Conservation (phyloP, 75 land plant genomes). For the Chamaecyparis obtusa region DNA sequence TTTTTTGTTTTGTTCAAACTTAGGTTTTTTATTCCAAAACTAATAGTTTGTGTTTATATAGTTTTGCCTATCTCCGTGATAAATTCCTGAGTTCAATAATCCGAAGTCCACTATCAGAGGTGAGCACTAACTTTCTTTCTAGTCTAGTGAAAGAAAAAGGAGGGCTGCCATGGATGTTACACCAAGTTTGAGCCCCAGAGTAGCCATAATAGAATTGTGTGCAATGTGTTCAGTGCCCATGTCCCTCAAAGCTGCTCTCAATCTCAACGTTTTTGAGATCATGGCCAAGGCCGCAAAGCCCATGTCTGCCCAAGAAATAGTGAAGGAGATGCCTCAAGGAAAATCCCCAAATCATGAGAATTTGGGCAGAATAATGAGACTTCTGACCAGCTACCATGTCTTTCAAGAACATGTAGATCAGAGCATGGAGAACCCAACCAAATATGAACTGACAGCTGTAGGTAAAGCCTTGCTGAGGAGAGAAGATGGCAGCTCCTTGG, state of each 20-base stretch:
- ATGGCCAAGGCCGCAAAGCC: not conserved
- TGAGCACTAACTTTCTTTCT: too few relatives aligned
- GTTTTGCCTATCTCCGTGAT: too few relatives aligned
- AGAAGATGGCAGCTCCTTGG: not conserved
- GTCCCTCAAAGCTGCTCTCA: constrained; percentile 1
- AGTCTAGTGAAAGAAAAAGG: too few relatives aligned
- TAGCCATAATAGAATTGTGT: not conserved
- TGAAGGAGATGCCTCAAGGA: not conserved
- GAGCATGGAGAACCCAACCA: not conserved
- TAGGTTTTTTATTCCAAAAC: too few relatives aligned
- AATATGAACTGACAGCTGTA: not conserved
- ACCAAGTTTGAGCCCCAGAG: not conserved
- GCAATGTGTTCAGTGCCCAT: constrained; percentile 8
- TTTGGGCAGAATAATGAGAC: not conserved
- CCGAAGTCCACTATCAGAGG: too few relatives aligned
- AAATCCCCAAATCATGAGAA: not conserved
- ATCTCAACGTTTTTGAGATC: not conserved
- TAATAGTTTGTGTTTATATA: too few relatives aligned
- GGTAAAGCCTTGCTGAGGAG: not conserved
- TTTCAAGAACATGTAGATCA: not conserved
- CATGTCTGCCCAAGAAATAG: not conserved
- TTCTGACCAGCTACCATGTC: not conserved
- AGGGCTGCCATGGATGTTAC: not conserved
- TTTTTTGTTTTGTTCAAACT: too few relatives aligned
- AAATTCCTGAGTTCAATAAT: too few relatives aligned